Base-by-base conservation (phyloP, 2,329 filamentous ascomycete species). In the Coniella vitis region DNA sequence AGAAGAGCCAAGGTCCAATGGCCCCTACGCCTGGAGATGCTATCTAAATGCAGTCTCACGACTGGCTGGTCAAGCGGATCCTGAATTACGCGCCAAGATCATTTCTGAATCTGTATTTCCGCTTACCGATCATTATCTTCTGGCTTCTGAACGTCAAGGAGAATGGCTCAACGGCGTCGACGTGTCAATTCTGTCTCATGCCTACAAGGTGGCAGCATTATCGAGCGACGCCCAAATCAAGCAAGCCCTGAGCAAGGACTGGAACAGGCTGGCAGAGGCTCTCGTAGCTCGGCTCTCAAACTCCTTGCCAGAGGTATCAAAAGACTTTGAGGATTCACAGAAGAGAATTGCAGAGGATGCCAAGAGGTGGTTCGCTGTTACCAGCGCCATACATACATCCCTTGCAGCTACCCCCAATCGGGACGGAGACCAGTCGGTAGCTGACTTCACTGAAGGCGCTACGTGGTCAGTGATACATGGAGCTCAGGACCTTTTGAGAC, bases 301-400 rank as follows among this genome's bases (percentile, higher is more conserved):
- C 5, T 94, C 89, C 0, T 75, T 87, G 4, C 89, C 90, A 1
- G 89, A 91, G 60, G 82, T 91, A 48, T 90, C 89, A 0, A 84
- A 84, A 54, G 86, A 89, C 16, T 87, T 87, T 56, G 74, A 78
- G 21, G 73, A 74, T 37, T 94, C 88, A 0, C 89, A 95, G 61
- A 74, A 79, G 44, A 71, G 72, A 36, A 74, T 95, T 21, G 78
- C 79, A 9, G 73, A 81, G 7, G 78, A 86, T 57, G 83, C 83
- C 0, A 71, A 74, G 39, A 81, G 86, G 1, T 88, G 88, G 68
- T 84, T 86, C 52, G 67, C 75, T 2, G 65, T 89, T 9, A 71
- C 71, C 1, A 71, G 71, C 1, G 66, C 69, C 17, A 65, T 81
- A 4, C 64, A 73, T 31, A 32, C 22, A 14, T 47, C 52, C 0